Conservation (phyloP, 2,329 filamentous ascomycete species). For the Diaporthe ilicicola region DNA sequence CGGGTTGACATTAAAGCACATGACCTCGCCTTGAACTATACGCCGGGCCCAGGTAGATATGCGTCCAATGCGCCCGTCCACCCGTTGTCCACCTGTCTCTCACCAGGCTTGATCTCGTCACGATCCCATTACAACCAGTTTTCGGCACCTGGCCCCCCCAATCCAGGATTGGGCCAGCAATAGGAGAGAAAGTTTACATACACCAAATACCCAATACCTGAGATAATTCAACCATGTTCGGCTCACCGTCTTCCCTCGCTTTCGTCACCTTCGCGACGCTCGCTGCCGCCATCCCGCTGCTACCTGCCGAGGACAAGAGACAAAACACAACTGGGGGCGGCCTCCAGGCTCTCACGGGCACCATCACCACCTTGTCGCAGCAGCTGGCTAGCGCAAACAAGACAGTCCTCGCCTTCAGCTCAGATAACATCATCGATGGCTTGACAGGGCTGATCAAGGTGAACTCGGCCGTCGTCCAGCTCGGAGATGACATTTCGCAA, state of each 20-base stretch:
- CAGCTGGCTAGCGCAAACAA: constrained; percentile 11
- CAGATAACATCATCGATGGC: background rate
- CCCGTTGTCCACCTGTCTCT: background rate
- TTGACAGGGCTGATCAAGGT: constrained; percentile 22
- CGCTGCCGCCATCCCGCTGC: background rate
- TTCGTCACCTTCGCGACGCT: constrained; percentile 2
- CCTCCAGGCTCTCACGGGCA: background rate
- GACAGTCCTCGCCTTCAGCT: background rate
- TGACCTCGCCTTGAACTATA: constrained; percentile 1
- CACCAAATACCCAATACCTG: background rate
- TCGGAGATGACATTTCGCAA: background rate
- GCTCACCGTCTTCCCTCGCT: background rate
- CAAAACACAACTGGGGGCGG: background rate
- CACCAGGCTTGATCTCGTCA: background rate
- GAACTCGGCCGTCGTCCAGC: constrained; percentile 13
- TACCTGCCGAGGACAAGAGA: background rate
- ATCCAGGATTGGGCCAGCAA: background rate
- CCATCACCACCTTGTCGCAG: background rate
- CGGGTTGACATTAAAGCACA: constrained; percentile 5
- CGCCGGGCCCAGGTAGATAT: background rate
- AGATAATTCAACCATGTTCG: constrained; percentile 15
- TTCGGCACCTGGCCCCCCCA: background rate
- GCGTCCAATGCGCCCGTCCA: constrained; percentile 7
- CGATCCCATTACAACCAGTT: background rate
- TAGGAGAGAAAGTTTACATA: background rate